phyloP scores from a whole-genome alignment of 2,329 filamentous ascomycete genomes.

The Curvularia lunata region DNA sequence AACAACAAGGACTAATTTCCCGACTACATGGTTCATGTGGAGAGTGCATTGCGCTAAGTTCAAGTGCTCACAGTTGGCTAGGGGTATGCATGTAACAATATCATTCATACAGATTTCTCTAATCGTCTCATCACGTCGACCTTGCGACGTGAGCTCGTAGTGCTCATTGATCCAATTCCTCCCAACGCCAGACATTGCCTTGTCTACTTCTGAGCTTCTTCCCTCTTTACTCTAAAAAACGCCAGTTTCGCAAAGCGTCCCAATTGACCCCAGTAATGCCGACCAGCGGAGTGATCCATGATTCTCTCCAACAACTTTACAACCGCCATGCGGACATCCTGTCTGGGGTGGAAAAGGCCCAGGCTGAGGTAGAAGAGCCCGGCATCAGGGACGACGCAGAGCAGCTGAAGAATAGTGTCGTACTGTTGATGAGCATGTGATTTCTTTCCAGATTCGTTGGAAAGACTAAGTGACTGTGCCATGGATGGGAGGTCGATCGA shows the following conservation, averaged over 20 bases:
- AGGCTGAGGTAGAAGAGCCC: conserved; percentile 91
- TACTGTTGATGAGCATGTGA: conserved; percentile 42
- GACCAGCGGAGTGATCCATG: conserved; percentile 83
- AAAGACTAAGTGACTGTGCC: conserved; percentile 32
- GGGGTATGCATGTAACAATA: not conserved
- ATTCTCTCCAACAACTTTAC: conserved; percentile 83
- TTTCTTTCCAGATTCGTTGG: conserved; percentile 33
- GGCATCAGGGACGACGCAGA: conserved; percentile 82
- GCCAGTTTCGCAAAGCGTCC: conserved; percentile 89
- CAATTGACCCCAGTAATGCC: conserved; percentile 88
- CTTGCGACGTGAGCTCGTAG: not conserved
- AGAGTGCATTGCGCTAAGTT: not conserved
- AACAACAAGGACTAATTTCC: not conserved
- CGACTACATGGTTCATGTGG: not conserved
- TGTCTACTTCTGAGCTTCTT: conserved; percentile 44
- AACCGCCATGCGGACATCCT: conserved; percentile 76
- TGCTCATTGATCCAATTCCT: not conserved
- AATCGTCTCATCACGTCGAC: not conserved
- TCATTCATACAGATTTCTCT: conserved; percentile 5
- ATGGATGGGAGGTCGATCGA: conserved; percentile 29
- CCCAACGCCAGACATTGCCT: not conserved
- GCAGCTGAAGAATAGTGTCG: conserved; percentile 62
- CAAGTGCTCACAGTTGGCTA: not conserved
- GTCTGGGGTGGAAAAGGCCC: conserved; percentile 88
- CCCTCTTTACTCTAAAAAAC: conserved; percentile 78